A percentile compares a stretch with the other conserved stretches of the same genome.
Conservation (phyloP, 495 filamentous ascomycete species). For the Oleoguttula mirabilis region DNA sequence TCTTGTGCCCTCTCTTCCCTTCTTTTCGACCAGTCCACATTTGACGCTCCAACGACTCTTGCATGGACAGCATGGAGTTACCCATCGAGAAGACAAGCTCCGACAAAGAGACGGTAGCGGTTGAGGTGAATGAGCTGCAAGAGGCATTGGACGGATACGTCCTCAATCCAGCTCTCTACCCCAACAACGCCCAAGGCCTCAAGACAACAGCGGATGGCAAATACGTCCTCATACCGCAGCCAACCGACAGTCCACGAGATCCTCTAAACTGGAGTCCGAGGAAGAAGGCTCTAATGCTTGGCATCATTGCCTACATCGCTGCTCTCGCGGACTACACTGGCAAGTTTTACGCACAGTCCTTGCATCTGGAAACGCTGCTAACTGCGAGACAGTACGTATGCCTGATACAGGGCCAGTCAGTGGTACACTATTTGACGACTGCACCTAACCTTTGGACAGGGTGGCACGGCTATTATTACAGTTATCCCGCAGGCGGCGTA, state of each 20-base stretch:
- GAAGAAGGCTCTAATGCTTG: conserved; percentile 9
- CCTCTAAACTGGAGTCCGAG: conserved; percentile 13
- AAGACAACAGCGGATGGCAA: conserved; percentile 7
- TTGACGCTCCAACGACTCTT: no score
- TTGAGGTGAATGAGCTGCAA: background rate
- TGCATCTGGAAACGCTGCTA: no score
- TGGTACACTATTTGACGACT: no score
- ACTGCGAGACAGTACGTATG: no score
- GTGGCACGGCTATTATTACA: conserved; percentile 12
- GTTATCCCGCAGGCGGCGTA: conserved; percentile 12
- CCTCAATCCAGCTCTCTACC: conserved; percentile 11
- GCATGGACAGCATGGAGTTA: no score
- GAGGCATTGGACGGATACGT: conserved; percentile 14
- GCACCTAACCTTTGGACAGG: no score
- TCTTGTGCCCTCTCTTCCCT: no score
- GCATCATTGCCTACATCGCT: conserved; percentile 11
- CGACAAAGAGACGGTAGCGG: no score
- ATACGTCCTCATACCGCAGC: conserved; percentile 16
- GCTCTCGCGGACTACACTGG: conserved; percentile 11
- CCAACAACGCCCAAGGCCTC: conserved; percentile 8
- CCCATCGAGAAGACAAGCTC: no score
- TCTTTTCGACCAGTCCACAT: no score
- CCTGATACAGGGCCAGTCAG: no score
- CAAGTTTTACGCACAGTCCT: no score
- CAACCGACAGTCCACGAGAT: conserved; percentile 2